A percentile compares a stretch with the other conserved stretches of the same genome.
phyloP scores from a whole-genome alignment of 2,329 filamentous ascomycete genomes.

The Leptoxyphium fumago region DNA sequence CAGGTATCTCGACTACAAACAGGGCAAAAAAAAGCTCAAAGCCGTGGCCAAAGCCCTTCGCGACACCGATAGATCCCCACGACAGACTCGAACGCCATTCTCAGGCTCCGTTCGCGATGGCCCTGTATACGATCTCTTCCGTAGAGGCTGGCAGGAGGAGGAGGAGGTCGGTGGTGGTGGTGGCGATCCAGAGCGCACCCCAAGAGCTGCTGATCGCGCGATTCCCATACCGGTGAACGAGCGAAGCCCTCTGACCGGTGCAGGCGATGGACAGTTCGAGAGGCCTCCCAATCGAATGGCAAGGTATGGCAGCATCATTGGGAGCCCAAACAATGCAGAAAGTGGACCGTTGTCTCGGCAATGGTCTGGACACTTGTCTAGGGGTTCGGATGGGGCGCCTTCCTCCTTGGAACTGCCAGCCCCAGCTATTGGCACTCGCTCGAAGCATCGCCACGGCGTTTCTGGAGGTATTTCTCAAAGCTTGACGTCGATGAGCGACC shows the following conservation, averaged over 20 bases:
- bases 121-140: neutral
- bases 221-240: conserved; percentile 10
- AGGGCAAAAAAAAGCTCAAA: conserved; percentile 86
- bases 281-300: conserved; percentile 19
- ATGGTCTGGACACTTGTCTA: neutral
- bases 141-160: neutral
- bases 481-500: neutral
- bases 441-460: neutral
- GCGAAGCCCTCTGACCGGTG: conserved; percentile 14
- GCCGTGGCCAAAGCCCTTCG: conserved; percentile 58
- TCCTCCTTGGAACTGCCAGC: conserved; percentile 46
- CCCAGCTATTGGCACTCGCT: conserved; percentile 38
- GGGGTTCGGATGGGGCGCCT: conserved; percentile 11
- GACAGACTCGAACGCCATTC: neutral
- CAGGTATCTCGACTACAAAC: conserved; percentile 24
- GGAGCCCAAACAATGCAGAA: conserved; percentile 26
- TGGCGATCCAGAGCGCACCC: neutral
- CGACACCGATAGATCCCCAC: conserved; percentile 20
- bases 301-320: conserved; percentile 50
- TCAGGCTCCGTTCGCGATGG: neutral
- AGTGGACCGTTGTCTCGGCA: too few species aligned
- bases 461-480: neutral
- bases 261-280: conserved; percentile 1
- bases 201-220: neutral
- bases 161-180: neutral